These are phyloP conservation scores for Inonotus obliquus DNA, from an alignment of 1,284 basidiomycete genomes.

Conservation along the genomic window DNA sequence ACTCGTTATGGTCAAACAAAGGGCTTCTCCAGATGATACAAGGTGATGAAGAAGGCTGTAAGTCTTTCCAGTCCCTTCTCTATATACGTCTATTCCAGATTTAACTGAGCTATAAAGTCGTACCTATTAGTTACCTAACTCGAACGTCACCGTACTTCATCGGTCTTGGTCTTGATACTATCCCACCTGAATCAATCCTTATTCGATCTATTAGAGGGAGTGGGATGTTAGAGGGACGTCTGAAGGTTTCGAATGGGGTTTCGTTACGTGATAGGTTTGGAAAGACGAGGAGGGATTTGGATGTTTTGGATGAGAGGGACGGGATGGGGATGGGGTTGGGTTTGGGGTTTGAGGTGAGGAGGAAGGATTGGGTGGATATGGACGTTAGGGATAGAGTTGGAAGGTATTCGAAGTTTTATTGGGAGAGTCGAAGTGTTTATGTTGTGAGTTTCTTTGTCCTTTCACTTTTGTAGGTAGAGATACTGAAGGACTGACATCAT, in stretches of 20 bases:
- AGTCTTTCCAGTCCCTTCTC: slow-evolving; percentile 26
- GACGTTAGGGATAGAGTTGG: slow-evolving; percentile 26
- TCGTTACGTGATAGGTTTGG: slow-evolving; percentile 36
- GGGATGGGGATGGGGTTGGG: neutral
- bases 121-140: slow-evolving; percentile 44
- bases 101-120: slow-evolving; percentile 38
- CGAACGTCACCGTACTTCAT: slow-evolving; percentile 1
- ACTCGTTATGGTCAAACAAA: slow-evolving; percentile 53
- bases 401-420: slow-evolving; percentile 40
- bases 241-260: slow-evolving; percentile 42
- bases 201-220: slow-evolving; percentile 44
- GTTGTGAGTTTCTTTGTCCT: slow-evolving; percentile 41
- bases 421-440: slow-evolving; percentile 62
- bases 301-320: too few species aligned
- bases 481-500: neutral
- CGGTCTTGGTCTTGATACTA: slow-evolving; percentile 11
- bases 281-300: slow-evolving; percentile 19
- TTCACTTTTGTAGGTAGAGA: neutral
- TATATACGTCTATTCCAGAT: slow-evolving; percentile 11
- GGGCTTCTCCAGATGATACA: slow-evolving; percentile 48
- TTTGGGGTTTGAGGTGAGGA: slow-evolving; percentile 56
- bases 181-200: slow-evolving; percentile 41
- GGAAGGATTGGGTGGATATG: slow-evolving; percentile 38
- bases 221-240: slow-evolving; percentile 51
- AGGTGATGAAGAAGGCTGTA: slow-evolving; percentile 45